These are phyloP conservation scores for Yamadazyma akitaensis DNA, from an alignment of 805 yeast species.

Conservation along the genomic window DNA sequence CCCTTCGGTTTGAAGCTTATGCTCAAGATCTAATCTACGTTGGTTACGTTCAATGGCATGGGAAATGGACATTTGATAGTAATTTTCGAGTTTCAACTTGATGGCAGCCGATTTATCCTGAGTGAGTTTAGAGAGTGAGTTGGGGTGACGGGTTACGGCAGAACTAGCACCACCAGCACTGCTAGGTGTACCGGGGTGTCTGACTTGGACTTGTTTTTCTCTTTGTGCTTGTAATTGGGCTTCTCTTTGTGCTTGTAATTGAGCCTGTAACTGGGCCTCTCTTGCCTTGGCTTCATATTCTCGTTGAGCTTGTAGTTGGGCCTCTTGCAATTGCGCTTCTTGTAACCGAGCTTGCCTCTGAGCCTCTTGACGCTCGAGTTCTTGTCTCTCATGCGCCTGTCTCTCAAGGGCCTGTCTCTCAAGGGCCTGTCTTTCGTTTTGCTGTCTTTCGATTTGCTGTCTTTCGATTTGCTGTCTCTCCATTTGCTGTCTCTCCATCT, in stretches of 20 bases:
- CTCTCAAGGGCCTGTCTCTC: too few species aligned
- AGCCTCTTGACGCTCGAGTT: too few species aligned
- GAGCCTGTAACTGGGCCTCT: conserved; percentile 12
- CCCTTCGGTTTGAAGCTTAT: conserved; percentile 62
- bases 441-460: not conserved
- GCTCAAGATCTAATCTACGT: conserved; percentile 82
- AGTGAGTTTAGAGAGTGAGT: conserved; percentile 62
- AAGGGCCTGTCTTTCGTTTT: not conserved
- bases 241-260: conserved; percentile 1
- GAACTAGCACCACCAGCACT: conserved; percentile 36
- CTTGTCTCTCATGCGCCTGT: too few species aligned
- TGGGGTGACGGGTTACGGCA: conserved; percentile 81
- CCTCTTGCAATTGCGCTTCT: too few species aligned
- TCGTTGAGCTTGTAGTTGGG: conserved; percentile 11
- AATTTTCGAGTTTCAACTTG: conserved; percentile 77
- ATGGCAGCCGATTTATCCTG: conserved; percentile 85
- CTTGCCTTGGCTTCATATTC: conserved; percentile 7
- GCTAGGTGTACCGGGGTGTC: conserved; percentile 7
- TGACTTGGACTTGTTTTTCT: conserved; percentile 1
- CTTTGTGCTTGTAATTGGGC: conserved; percentile 5
- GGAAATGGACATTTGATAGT: conserved; percentile 77
- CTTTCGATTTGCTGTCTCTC: conserved; percentile 1
- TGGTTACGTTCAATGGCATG: conserved; percentile 96
- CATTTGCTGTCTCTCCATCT: conserved; percentile 1
- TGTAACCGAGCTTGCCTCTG: conserved; percentile 9